These are phyloP conservation scores for Suhomyces tanzawaensis DNA, from an alignment of 805 yeast genomes.

Conservation along the genomic window DNA sequence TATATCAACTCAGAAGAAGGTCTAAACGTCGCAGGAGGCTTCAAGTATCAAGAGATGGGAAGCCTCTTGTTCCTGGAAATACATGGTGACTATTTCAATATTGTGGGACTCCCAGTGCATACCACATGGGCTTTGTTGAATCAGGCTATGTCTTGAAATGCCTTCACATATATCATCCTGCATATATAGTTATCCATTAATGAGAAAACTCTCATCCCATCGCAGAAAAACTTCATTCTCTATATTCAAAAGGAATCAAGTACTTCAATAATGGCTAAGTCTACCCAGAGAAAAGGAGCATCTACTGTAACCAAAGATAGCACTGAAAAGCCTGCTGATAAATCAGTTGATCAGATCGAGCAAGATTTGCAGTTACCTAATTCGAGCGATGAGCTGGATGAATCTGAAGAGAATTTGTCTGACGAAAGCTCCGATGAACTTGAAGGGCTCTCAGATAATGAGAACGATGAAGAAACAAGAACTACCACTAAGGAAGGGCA, in stretches of 20 bases:
- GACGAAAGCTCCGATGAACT: constrained; percentile 23
- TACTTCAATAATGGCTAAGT: constrained; percentile 4
- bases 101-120: constrained; percentile 81
- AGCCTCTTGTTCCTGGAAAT: constrained; percentile 60
- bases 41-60: constrained; percentile 75
- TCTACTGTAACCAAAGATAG: constrained; percentile 13
- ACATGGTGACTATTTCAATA: constrained; percentile 80
- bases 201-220: constrained; percentile 6
- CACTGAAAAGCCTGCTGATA: constrained; percentile 19
- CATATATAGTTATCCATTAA: constrained; percentile 1
- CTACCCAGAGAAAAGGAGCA: constrained; percentile 4
- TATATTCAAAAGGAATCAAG: too few relatives aligned
- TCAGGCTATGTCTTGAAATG: constrained; percentile 9
- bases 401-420: constrained; percentile 15
- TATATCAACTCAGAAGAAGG: constrained; percentile 79
- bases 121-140: constrained; percentile 49
- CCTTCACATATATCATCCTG: constrained; percentile 1
- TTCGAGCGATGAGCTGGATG: constrained; percentile 12
- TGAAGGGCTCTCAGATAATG: constrained; percentile 22
- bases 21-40: constrained; percentile 86
- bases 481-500: constrained; percentile 20
- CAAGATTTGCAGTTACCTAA: constrained; percentile 19
- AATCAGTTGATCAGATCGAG: constrained; percentile 22
- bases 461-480: constrained; percentile 26
- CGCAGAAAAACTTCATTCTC: constrained; percentile 7